Evolutionary conservation across 768 basidiomycete species (phyloP).

Genomic region (Rhodotorula kratochvilovae): DNA sequence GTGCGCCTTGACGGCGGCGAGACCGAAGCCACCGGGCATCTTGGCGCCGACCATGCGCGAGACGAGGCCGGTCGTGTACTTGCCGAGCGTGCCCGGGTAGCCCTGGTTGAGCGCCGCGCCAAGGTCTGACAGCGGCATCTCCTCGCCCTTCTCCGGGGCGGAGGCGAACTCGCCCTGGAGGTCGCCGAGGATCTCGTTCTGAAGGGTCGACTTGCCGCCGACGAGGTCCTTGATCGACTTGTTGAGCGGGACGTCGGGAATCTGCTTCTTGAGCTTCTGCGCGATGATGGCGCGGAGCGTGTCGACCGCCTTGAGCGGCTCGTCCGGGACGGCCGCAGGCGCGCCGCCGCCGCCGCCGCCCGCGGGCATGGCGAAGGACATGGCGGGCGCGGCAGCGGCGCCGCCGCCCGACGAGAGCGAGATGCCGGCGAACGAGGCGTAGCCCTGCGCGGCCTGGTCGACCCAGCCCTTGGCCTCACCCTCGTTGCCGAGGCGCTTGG

Average conservation of each 20-base stretch:
- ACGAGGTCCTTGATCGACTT: conserved; percentile 99
- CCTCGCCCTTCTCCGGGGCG: conserved; percentile 97
- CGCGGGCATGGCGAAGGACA: conserved; percentile 47
- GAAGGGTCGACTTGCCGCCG: conserved; percentile 94
- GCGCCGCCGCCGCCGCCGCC: conserved; percentile 49
- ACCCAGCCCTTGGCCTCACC: conserved; percentile 89
- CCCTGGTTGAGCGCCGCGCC: conserved; percentile 76
- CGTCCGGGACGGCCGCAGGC: conserved; percentile 74
- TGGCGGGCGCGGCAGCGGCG: conserved; percentile 51
- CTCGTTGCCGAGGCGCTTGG: conserved; percentile 88
- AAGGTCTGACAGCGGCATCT: conserved; percentile 90
- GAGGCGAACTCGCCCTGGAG: conserved; percentile 89
- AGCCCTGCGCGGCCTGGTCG: conserved; percentile 72
- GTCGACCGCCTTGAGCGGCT: conserved; percentile 81
- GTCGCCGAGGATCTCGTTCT: conserved; percentile 97
- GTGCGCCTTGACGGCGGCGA: conserved; percentile 80
- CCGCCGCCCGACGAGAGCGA: conserved; percentile 68
- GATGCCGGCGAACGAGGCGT: conserved; percentile 85
- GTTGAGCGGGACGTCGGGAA: conserved; percentile 77
- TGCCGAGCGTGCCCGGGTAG: conserved; percentile 80
- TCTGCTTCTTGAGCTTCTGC: conserved; percentile 94
- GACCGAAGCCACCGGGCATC: conserved; percentile 98
- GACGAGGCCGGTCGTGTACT: conserved; percentile 83
- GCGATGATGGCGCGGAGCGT: conserved; percentile 82
- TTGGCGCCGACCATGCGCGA: conserved; percentile 89